Conservation (phyloP, 768 basidiomycete genomes). For the Cystofilobasidium ferigula region DNA sequence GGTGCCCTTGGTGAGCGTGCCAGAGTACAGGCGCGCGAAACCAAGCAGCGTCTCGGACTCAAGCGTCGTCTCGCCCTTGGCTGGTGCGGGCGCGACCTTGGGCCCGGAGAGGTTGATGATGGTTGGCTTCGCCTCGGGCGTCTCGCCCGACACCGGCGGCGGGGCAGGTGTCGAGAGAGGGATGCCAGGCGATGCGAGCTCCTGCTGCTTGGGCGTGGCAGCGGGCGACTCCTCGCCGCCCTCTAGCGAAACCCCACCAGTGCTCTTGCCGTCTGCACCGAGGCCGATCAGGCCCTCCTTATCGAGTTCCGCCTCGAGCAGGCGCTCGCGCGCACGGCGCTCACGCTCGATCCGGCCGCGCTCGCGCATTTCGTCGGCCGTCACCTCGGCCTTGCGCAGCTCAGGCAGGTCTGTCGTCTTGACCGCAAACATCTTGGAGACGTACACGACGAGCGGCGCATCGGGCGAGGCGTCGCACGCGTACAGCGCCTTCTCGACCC, state of each 20-base stretch:
- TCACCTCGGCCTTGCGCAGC: slow-evolving; percentile 62
- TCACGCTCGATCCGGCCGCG: slow-evolving; percentile 46
- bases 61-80: slow-evolving; percentile 9
- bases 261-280: slow-evolving; percentile 22
- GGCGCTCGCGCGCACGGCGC: slow-evolving; percentile 30
- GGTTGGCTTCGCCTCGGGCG: background rate
- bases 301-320: slow-evolving; percentile 22
- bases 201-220: background rate
- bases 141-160: background rate
- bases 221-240: background rate
- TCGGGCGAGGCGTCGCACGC: slow-evolving; percentile 50
- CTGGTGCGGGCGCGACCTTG: background rate
- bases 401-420: slow-evolving; percentile 69
- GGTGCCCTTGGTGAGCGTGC: slow-evolving; percentile 57
- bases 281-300: slow-evolving; percentile 17
- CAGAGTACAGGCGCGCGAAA: slow-evolving; percentile 88
- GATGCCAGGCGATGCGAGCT: background rate
- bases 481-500: slow-evolving; percentile 74
- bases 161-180: background rate
- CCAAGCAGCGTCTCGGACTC: slow-evolving; percentile 63
- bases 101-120: slow-evolving; percentile 3
- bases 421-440: slow-evolving; percentile 98
- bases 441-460: slow-evolving; percentile 66
- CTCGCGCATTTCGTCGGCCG: slow-evolving; percentile 70
- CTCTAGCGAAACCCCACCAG: background rate